Conservation (phyloP, 2,329 filamentous ascomycete genomes). For the Fusarium sulawesiense region DNA sequence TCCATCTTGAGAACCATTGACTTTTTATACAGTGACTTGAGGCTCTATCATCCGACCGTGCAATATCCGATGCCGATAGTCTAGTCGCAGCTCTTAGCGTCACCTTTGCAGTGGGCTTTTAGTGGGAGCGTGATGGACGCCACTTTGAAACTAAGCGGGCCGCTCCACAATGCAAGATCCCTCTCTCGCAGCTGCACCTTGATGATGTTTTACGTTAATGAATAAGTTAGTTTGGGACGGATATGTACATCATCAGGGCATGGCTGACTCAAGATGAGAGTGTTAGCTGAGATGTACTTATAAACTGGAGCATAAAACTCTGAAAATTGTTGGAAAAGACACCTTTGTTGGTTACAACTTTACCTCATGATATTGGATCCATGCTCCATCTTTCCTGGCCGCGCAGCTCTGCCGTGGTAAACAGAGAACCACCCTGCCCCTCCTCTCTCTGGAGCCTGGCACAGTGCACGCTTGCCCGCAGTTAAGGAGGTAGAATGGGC, state of each 20-base stretch:
- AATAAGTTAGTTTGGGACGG: neutral
- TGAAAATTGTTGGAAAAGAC: neutral
- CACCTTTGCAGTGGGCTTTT: slow-evolving; percentile 13
- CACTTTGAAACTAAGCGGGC: slow-evolving; percentile 32
- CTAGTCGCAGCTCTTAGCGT: slow-evolving; percentile 18
- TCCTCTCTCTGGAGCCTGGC: slow-evolving; percentile 1
- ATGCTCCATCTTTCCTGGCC: neutral
- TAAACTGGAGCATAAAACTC: slow-evolving; percentile 3
- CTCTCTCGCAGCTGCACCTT: slow-evolving; percentile 23
- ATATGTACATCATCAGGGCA: neutral
- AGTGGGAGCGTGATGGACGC: slow-evolving; percentile 23
- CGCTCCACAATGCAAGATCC: slow-evolving; percentile 37
- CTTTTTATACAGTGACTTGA: neutral
- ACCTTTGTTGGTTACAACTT: neutral
- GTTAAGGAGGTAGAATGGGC: slow-evolving; percentile 24
- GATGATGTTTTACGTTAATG: slow-evolving; percentile 13
- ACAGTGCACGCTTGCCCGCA: slow-evolving; percentile 36
- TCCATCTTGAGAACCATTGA: neutral
- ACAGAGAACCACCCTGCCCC: slow-evolving; percentile 10
- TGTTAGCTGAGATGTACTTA: neutral
- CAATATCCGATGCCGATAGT: slow-evolving; percentile 17
- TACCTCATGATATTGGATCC: neutral
- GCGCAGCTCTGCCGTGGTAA: neutral
- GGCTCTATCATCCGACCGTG: slow-evolving; percentile 12
- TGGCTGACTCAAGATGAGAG: neutral